Evolutionary conservation across 1,139 yeast species (phyloP), one percentile per base, ranked within the genome.

Genomic region (Diutina scorzettiae): DNA sequence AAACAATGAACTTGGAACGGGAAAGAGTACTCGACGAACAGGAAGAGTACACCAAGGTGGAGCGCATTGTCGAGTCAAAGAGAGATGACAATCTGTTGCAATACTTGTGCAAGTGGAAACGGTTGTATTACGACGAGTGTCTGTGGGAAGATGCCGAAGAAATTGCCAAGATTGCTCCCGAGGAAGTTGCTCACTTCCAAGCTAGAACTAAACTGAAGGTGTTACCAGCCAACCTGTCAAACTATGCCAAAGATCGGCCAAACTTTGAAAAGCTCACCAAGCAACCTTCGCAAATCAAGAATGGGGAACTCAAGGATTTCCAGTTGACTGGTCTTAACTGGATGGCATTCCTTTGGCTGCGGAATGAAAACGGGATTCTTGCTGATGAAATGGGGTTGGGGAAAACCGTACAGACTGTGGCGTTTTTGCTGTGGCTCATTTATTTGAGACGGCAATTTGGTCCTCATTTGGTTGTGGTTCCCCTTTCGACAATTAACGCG

Each of bases 371-470:
- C 59, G 99, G 99, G 44, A 93, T 93, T 43, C 66, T 93, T 41
- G 98, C 99, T 5, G 99, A 93, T 66, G 99, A 93, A 60, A 93
- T 93, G 99, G 99, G 99, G 45, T 71, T 93, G 44, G 99, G 99
- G 52, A 91, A 91, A 59, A 91, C 99, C 6, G 96, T 91, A 21
- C 99, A 91, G 63, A 91, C 98, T 0, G 96, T 93, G 12, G 76
- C 96, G 2, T 93, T 93, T 55, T 67, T 93, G 48, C 83, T 95
- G 41, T 91, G 97, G 97, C 71, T 93, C 43, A 78, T 91, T 25
- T 91, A 82, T 58, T 93, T 96, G 5, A 76, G 98, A 58, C 76
- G 95, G 59, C 97, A 89, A 56, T 84, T 89, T 60, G 98, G 98
- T 7, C 98, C 99, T 2, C 96, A 91, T 61, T 60, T 49, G 39